phyloP scores from a whole-genome alignment of 2,329 filamentous ascomycete genomes.

The Orbilia brochopaga region DNA sequence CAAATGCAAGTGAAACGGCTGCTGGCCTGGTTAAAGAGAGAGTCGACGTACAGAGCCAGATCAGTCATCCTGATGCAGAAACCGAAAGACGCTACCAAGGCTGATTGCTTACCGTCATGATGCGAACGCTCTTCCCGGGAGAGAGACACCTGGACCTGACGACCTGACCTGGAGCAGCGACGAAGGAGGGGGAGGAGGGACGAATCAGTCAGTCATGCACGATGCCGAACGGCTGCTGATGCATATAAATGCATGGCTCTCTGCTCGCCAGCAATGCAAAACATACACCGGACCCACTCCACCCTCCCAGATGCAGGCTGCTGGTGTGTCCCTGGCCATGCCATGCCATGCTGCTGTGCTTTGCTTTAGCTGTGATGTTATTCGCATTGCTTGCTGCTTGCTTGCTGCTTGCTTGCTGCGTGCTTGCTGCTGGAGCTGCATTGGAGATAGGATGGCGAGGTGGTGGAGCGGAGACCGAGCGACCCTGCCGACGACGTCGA shows the following conservation, averaged over 20 bases:
- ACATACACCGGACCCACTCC: conserved; percentile 35
- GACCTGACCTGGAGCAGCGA: not conserved
- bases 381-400: not conserved
- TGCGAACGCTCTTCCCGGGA: not conserved
- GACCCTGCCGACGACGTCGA: conserved; percentile 5
- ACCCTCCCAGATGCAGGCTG: conserved; percentile 33
- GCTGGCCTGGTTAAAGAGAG: conserved; percentile 1
- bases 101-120: not conserved
- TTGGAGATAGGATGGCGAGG: not conserved
- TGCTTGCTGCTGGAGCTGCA: not conserved
- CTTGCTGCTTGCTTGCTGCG: not conserved
- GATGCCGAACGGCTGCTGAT: conserved; percentile 32
- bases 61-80: too few species aligned
- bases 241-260: conserved; percentile 27
- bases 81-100: not conserved
- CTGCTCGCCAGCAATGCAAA: conserved; percentile 45
- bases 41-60: too few species aligned
- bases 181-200: conserved; percentile 11
- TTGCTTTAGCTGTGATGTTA: not conserved
- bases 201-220: conserved; percentile 24
- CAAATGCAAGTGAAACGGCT: conserved; percentile 7
- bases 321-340: conserved; percentile 28
- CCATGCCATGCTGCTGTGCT: not conserved
- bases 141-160: not conserved
- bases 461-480: not conserved